Base-by-base conservation (phyloP, 352 stramenopile species). In the Phytophthora multivora region DNA sequence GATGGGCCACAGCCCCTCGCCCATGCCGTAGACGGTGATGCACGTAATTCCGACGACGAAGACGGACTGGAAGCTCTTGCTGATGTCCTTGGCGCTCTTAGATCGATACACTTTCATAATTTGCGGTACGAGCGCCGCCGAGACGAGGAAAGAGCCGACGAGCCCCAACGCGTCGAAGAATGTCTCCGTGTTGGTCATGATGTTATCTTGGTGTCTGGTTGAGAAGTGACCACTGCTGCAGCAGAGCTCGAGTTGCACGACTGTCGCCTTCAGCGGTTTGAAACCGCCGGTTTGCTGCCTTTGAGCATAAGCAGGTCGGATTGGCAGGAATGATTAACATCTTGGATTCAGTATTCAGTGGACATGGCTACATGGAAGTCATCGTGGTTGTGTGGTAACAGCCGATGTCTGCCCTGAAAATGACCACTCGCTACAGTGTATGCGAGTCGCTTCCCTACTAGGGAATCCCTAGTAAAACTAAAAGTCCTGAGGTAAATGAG, bases 101-200 rank as follows among this genome's bases (percentile, higher is more conserved):
- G 76, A 83, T 33, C 63, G 57, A 45, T 83, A 84, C 28, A 87
- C 79, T 47, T 90, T 84, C 35, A 73, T 6, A 30, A 90, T 84
- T 61, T 88, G 79, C 26, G 80, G 80, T n/a, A 88, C 66, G 26
- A 88, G 75, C 35, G 75, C 69, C 13, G 68, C 61, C 12, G 77
- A 84, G 45, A 88, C 80, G 54, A 88, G 68, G 65, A 88, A 87
- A 23, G 77, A 88, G 30, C 77, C 79, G 10, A 77, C 53, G 48
- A 90, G 72, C 12, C 81, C 80, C 39, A 88, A 57, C 36, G 82
- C 67, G 58, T 86, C 72, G 62, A 63, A 86, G 19, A 71, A 66
- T 23, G 68, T 70, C 39, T 69, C 50, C 53, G 66, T 69, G 21
- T 59, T 59, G 28, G 47, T 74, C 51, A 72, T 69, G 21, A n/a